phyloP scores from a whole-genome alignment of 179 eudicot species.

The Pouteria campechiana region DNA sequence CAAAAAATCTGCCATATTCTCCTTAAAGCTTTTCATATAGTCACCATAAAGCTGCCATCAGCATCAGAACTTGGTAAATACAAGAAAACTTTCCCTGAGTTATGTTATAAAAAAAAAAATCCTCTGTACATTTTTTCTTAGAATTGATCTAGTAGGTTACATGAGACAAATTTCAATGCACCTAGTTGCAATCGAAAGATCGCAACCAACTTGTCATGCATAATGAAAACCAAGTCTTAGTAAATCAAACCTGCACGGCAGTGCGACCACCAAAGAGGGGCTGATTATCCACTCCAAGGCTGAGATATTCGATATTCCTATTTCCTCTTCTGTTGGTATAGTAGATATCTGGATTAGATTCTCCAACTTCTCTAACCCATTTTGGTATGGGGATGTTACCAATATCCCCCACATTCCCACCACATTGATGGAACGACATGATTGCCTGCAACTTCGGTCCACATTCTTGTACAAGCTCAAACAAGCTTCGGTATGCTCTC shows the following conservation, averaged over 20 bases:
- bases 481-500: constrained; percentile 52
- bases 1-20: constrained; percentile 59
- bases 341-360: constrained; percentile 55
- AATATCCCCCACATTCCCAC: constrained; percentile 73
- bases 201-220: too few relatives aligned
- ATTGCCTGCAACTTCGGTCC: constrained; percentile 59
- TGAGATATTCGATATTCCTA: constrained; percentile 47
- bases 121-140: too few relatives aligned
- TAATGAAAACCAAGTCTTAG: neutral
- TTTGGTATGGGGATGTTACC: constrained; percentile 59
- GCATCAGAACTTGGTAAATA: too few relatives aligned
- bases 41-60: constrained; percentile 75
- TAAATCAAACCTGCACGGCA: constrained; percentile 39
- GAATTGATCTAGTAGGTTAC: too few relatives aligned
- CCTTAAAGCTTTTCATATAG: constrained; percentile 73
- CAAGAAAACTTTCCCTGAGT: too few relatives aligned
- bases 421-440: constrained; percentile 87
- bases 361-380: constrained; percentile 58
- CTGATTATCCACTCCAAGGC: constrained; percentile 50
- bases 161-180: too few relatives aligned
- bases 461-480: constrained; percentile 40
- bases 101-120: too few relatives aligned
- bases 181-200: too few relatives aligned
- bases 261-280: constrained; percentile 63
- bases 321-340: constrained; percentile 48